phyloP scores from a whole-genome alignment of 2,329 filamentous ascomycete genomes.

The Alternaria hordeiaustralica region DNA sequence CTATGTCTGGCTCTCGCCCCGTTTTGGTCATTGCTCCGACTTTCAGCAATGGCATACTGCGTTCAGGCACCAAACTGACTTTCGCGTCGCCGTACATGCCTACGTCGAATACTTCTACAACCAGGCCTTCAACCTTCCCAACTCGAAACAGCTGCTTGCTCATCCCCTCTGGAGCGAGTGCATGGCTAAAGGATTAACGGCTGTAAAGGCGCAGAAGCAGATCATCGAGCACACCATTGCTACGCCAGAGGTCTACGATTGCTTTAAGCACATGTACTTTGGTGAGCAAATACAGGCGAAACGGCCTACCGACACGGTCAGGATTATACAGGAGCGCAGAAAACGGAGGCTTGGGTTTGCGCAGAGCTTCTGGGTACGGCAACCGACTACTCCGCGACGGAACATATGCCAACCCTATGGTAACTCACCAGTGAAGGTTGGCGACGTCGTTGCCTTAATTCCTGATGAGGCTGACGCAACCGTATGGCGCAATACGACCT shows the following conservation, averaged over 20 bases:
- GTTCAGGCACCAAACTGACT: constrained; percentile 61
- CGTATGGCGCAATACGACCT: constrained; percentile 62
- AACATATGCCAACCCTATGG: constrained; percentile 8
- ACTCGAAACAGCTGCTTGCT: constrained; percentile 40
- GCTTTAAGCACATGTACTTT: constrained; percentile 70
- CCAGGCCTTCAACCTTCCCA: constrained; percentile 62
- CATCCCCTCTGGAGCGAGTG: constrained; percentile 64
- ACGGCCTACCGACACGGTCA: constrained; percentile 13
- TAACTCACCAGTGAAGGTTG: constrained; percentile 41
- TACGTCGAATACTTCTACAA: constrained; percentile 70
- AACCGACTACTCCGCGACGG: background rate
- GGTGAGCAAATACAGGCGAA: constrained; percentile 56
- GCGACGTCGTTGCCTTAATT: constrained; percentile 58
- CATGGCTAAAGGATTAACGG: constrained; percentile 10
- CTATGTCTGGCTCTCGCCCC: constrained; percentile 59
- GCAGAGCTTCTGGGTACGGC: background rate
- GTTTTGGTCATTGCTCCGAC: constrained; percentile 51
- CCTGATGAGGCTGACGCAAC: constrained; percentile 56
- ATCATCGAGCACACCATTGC: constrained; percentile 63
- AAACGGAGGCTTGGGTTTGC: constrained; percentile 27
- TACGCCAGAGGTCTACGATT: constrained; percentile 70
- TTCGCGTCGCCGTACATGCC: constrained; percentile 65
- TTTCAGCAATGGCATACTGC: constrained; percentile 63
- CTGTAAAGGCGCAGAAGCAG: constrained; percentile 24
- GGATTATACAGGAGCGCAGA: constrained; percentile 11